Percentiles rank a stretch among this genome's conserved stretches.
Evolutionary conservation across 2,329 filamentous ascomycete genomes (phyloP).

Genomic region (Aspergillus novofumigatus): DNA sequence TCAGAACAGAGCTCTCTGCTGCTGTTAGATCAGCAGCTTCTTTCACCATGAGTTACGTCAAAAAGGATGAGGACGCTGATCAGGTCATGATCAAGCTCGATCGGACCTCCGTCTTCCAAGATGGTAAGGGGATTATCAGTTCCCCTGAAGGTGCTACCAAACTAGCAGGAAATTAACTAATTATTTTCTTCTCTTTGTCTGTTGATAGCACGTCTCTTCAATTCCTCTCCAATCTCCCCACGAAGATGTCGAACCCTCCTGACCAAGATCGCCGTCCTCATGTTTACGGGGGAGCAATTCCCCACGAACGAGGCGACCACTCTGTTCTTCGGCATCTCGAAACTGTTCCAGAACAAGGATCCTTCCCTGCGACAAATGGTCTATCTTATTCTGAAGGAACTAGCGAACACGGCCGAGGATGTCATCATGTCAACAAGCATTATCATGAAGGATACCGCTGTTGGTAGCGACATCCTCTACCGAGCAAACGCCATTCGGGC

Average conservation of each 20-base stretch:
- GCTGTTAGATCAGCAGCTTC: conserved; percentile 28
- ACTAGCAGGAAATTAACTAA: conserved; percentile 17
- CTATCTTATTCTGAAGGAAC: conserved; percentile 95
- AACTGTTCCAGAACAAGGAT: conserved; percentile 99
- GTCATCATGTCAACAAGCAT: conserved; percentile 99
- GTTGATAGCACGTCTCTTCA: conserved; percentile 82
- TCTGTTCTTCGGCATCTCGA: conserved; percentile 98
- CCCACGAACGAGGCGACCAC: conserved; percentile 95
- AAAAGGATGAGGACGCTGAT: conserved; percentile 98
- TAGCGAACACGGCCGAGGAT: conserved; percentile 91
- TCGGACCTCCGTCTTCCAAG: conserved; percentile 95
- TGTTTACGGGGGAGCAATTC: conserved; percentile 97
- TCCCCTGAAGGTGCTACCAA: conserved; percentile 18
- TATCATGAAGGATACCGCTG: conserved; percentile 98
- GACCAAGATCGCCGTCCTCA: conserved; percentile 92
- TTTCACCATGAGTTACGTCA: conserved; percentile 82
- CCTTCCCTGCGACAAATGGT: conserved; percentile 97
- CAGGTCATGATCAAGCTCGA: conserved; percentile 93
- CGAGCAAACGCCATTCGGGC: conserved; percentile 94
- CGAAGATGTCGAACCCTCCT: conserved; percentile 95
- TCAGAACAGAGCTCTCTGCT: conserved; percentile 14
- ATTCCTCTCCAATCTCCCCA: conserved; percentile 92
- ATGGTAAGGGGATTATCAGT: conserved; percentile 61
- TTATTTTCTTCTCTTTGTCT: conserved; percentile 1
- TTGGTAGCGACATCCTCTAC: conserved; percentile 89